These are phyloP conservation scores for Hypoxylon sp. DNA, from an alignment of 2,329 filamentous ascomycete species.

Conservation along the genomic window DNA sequence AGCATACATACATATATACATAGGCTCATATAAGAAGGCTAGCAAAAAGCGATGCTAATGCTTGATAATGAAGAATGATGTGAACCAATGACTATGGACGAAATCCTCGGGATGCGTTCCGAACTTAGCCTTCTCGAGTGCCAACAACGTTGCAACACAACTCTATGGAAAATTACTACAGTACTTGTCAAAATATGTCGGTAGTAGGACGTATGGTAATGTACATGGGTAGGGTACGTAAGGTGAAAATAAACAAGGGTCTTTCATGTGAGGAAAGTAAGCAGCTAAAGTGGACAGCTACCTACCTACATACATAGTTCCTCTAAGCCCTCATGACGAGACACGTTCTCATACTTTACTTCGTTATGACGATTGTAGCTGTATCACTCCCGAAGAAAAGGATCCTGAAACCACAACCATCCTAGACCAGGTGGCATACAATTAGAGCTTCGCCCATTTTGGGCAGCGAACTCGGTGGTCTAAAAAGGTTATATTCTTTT, in stretches of 20 bases:
- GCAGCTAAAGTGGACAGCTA: not conserved
- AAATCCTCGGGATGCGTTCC: constrained; percentile 14
- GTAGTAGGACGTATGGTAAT: not conserved
- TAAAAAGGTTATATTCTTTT: too few species aligned
- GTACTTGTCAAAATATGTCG: too few species aligned
- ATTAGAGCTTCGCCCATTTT: too few species aligned
- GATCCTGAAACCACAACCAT: not conserved
- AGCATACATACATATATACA: too few species aligned
- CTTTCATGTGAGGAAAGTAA: constrained; percentile 1
- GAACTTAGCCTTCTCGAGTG: not conserved
- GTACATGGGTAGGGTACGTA: not conserved
- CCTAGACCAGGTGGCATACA: not conserved
- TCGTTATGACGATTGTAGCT: not conserved
- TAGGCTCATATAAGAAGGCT: not conserved
- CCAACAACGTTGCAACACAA: too few species aligned
- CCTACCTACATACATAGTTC: too few species aligned
- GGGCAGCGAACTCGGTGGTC: too few species aligned
- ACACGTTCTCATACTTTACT: not conserved
- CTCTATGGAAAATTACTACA: too few species aligned
- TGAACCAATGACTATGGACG: not conserved
- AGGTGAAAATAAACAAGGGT: not conserved
- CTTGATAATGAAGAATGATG: not conserved
- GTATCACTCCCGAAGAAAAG: not conserved
- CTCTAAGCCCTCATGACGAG: not conserved
- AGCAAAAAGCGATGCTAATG: not conserved